phyloP scores from a whole-genome alignment of 768 basidiomycete species.

The Cystofilobasidium ferigula region DNA sequence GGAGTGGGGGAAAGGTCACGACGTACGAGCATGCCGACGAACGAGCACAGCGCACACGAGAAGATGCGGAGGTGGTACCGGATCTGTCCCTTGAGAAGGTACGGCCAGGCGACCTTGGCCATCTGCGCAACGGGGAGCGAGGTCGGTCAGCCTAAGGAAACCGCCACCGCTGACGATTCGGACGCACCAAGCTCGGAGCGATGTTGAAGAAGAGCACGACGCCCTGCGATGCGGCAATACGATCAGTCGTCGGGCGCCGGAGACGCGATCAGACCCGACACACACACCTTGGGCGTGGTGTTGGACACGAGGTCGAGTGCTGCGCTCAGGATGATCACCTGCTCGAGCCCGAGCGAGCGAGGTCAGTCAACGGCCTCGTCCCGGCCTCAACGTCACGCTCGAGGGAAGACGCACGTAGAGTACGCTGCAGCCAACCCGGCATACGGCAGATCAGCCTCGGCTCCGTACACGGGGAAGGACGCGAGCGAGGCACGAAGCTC shows the following conservation, averaged over 20 bases:
- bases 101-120: conserved; percentile 87
- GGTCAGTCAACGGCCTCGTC: neutral
- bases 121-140: neutral
- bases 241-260: neutral
- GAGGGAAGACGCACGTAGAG: neutral
- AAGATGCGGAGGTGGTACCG: conserved; percentile 62
- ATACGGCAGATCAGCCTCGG: neutral
- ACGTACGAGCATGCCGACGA: conserved; percentile 76
- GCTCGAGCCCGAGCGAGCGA: neutral
- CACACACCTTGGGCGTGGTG: conserved; percentile 63
- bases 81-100: conserved; percentile 73
- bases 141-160: neutral
- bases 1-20: too few species aligned
- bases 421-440: neutral
- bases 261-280: neutral
- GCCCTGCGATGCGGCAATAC: conserved; percentile 41
- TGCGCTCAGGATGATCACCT: conserved; percentile 92
- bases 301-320: conserved; percentile 88
- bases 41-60: conserved; percentile 64
- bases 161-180: neutral
- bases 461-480: neutral
- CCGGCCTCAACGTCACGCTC: too few species aligned
- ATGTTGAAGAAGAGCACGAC: conserved; percentile 94
- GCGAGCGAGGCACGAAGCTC: neutral
- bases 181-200: conserved; percentile 40